Percentiles rank a stretch among this genome's conserved stretches.
Evolutionary conservation across 2,329 filamentous ascomycete genomes (phyloP).

Genomic region (Didymella lethalis): DNA sequence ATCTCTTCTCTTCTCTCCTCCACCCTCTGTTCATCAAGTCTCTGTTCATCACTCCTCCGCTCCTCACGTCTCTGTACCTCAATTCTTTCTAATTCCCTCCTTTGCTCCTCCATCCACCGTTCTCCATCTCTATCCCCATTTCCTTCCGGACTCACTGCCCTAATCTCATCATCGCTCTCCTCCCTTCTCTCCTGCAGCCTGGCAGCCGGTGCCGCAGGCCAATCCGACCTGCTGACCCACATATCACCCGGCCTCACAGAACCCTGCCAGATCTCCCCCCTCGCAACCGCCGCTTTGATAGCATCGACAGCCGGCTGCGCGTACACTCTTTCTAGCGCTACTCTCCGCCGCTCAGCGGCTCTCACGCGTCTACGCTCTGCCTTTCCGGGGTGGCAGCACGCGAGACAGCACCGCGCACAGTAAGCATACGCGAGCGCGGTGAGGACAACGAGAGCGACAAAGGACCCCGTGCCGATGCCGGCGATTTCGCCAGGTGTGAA

Average conservation of each 20-base stretch:
- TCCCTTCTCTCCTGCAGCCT: neutral
- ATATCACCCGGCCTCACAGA: neutral
- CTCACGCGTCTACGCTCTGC: conserved; percentile 1
- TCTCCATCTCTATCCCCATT: neutral
- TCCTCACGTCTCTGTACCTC: conserved; percentile 1
- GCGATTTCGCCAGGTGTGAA: conserved; percentile 5
- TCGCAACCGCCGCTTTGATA: conserved; percentile 3
- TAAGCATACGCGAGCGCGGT: neutral
- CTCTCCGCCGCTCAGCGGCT: neutral
- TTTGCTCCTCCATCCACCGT: neutral
- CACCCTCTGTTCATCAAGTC: neutral
- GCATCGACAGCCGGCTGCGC: conserved; percentile 1
- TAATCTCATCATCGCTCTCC: conserved; percentile 1
- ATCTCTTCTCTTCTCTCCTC: neutral
- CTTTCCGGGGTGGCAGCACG: neutral
- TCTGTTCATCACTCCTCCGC: neutral
- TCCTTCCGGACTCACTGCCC: neutral
- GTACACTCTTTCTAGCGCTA: neutral
- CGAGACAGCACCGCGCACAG: conserved; percentile 1
- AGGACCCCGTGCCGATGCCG: conserved; percentile 4
- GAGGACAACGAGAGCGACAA: neutral
- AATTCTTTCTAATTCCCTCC: neutral
- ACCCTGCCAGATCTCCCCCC: conserved; percentile 4
- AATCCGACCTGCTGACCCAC: neutral
- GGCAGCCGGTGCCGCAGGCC: neutral